phyloP scores from a whole-genome alignment of 768 basidiomycete species.

The Grammothele lineata region DNA sequence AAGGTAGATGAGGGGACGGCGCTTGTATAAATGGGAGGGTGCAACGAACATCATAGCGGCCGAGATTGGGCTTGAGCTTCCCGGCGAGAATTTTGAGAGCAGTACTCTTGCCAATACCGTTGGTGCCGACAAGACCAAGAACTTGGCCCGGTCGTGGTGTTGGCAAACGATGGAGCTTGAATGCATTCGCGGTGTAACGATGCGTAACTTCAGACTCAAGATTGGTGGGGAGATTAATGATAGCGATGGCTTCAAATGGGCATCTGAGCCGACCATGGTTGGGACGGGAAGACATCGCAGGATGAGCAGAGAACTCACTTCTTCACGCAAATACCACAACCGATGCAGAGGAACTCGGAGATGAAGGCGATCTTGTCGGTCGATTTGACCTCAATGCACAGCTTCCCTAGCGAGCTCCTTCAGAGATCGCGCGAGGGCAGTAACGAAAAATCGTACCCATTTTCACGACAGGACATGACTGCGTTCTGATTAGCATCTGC shows the following conservation, averaged over 20 bases:
- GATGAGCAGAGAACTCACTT: constrained; percentile 56
- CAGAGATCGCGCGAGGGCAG: not conserved
- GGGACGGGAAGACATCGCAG: not conserved
- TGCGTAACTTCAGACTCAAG: constrained; percentile 95
- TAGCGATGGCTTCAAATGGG: constrained; percentile 97
- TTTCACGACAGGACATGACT: constrained; percentile 95
- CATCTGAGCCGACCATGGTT: constrained; percentile 52
- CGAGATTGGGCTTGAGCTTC: constrained; percentile 96
- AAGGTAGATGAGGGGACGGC: not conserved
- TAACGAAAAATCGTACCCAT: constrained; percentile 60
- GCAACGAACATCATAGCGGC: constrained; percentile 82
- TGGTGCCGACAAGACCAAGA: constrained; percentile 96
- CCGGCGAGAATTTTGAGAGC: constrained; percentile 96
- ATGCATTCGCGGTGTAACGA: constrained; percentile 96
- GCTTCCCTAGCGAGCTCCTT: constrained; percentile 57
- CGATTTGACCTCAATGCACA: constrained; percentile 97
- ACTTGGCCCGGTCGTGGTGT: constrained; percentile 98
- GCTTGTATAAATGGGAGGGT: not conserved
- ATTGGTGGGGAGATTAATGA: constrained; percentile 98
- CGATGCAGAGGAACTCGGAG: constrained; percentile 98
- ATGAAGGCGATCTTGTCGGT: constrained; percentile 98
- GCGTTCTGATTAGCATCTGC: constrained; percentile 5
- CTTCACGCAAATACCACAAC: constrained; percentile 99
- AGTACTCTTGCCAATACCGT: constrained; percentile 99
- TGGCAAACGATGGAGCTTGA: constrained; percentile 97